These are phyloP conservation scores for Multifurca ochricompacta DNA, from an alignment of 768 basidiomycete species.

Conservation along the genomic window DNA sequence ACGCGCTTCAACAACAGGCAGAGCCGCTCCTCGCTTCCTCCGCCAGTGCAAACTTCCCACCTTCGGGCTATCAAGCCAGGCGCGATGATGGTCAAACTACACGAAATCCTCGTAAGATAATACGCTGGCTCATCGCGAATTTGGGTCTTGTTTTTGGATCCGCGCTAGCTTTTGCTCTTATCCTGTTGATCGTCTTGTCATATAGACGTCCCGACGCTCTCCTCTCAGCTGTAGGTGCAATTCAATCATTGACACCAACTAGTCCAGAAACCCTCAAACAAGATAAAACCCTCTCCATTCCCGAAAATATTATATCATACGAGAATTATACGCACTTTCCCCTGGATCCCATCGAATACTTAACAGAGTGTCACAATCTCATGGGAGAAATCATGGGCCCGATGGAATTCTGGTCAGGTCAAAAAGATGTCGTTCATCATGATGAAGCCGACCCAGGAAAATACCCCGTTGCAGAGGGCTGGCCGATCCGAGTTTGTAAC, in stretches of 20 bases:
- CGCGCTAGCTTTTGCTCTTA: conserved; percentile 36
- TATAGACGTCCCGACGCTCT: conserved; percentile 41
- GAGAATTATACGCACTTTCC: conserved; percentile 53
- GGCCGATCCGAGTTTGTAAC: conserved; percentile 33
- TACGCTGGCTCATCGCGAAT: conserved; percentile 19
- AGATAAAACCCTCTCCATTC: conserved; percentile 20
- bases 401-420: conserved; percentile 44
- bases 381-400: conserved; percentile 40
- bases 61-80: conserved; percentile 33
- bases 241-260: conserved; percentile 20
- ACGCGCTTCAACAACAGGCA: conserved; percentile 26
- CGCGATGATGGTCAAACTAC: conserved; percentile 33
- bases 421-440: conserved; percentile 28
- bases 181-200: conserved; percentile 42
- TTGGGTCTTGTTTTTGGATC: conserved; percentile 40
- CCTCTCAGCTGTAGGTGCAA: conserved; percentile 36
- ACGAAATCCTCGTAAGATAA: conserved; percentile 1
- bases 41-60: conserved; percentile 29
- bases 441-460: conserved; percentile 21
- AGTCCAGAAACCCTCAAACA: conserved; percentile 18
- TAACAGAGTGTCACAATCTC: conserved; percentile 46
- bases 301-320: conserved; percentile 38
- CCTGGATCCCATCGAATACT: conserved; percentile 48
- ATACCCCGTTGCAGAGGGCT: conserved; percentile 24
- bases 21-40: conserved; percentile 45